Conservation (phyloP, 2,329 filamentous ascomycete genomes). For the Colletotrichum liaoningense region DNA sequence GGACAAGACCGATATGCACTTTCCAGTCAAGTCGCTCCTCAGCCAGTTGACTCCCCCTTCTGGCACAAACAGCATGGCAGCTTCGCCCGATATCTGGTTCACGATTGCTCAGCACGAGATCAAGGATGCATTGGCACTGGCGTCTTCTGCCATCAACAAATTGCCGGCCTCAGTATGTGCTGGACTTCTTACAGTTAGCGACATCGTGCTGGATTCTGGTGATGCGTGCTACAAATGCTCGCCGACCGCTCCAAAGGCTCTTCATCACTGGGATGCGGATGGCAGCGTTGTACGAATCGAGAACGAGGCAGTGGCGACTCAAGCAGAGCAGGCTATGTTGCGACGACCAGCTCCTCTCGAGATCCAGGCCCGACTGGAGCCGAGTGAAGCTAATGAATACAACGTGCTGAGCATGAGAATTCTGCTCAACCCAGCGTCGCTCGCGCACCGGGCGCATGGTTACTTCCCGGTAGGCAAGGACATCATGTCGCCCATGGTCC, state of each 20-base stretch:
- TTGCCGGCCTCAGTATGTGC: not conserved
- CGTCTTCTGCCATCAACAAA: constrained; percentile 27
- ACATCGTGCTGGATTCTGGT: not conserved
- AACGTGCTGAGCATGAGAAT: constrained; percentile 24
- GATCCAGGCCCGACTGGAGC: not conserved
- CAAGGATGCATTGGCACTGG: constrained; percentile 21
- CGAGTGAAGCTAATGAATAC: too few relatives aligned
- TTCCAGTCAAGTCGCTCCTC: constrained; percentile 6
- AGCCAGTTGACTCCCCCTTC: constrained; percentile 6
- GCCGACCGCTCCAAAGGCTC: not conserved
- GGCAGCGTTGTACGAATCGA: constrained; percentile 16
- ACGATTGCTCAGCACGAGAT: constrained; percentile 1
- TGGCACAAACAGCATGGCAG: not conserved
- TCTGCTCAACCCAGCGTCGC: constrained; percentile 30
- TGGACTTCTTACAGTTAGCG: not conserved
- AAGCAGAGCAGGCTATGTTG: not conserved
- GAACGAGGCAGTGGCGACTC: not conserved
- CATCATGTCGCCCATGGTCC: constrained; percentile 10
- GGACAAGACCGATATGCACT: not conserved
- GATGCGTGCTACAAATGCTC: not conserved
- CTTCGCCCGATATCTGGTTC: constrained; percentile 1
- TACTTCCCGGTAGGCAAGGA: constrained; percentile 27
- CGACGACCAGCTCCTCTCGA: not conserved
- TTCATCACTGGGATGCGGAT: constrained; percentile 11
- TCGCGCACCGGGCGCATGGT: constrained; percentile 35